Evolutionary conservation across 768 basidiomycete genomes (phyloP).

Genomic region (Tylopilus intermedius): DNA sequence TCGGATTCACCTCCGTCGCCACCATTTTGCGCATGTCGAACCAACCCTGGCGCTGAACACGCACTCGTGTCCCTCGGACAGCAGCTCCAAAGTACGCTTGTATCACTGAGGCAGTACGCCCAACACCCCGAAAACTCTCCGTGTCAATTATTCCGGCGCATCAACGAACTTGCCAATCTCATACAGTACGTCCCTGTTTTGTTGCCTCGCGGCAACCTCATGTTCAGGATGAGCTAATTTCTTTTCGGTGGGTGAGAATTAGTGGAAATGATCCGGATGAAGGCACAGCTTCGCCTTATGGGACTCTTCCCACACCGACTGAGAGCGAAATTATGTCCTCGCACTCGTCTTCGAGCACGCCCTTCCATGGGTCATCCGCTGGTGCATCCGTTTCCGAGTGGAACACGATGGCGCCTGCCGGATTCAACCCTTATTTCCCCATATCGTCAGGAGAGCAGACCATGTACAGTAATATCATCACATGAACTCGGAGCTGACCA

Average conservation of each 20-base stretch:
- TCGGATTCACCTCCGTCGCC: conserved; percentile 32
- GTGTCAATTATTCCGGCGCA: conserved; percentile 55
- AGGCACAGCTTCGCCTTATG: conserved; percentile 46
- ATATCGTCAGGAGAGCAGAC: conserved; percentile 48
- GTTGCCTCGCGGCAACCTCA: conserved; percentile 32
- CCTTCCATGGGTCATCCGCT: conserved; percentile 39
- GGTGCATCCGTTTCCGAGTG: conserved; percentile 56
- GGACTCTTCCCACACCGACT: conserved; percentile 51
- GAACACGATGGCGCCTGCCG: conserved; percentile 49
- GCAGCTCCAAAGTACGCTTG: conserved; percentile 55
- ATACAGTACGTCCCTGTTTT: conserved; percentile 53
- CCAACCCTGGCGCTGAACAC: conserved; percentile 53
- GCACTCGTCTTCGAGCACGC: conserved; percentile 40
- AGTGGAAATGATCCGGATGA: conserved; percentile 51
- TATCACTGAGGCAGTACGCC: conserved; percentile 55
- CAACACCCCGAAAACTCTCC: conserved; percentile 50
- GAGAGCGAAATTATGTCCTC: conserved; percentile 56
- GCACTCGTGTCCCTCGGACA: conserved; percentile 59
- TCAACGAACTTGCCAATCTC: conserved; percentile 55
- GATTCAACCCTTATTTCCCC: conserved; percentile 70
- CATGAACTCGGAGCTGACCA: conserved; percentile 30
- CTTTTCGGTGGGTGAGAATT: conserved; percentile 25
- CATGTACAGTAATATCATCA: conserved; percentile 56
- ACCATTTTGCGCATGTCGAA: conserved; percentile 57
- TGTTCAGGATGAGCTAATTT: conserved; percentile 32